phyloP scores from a whole-genome alignment of 768 basidiomycete species.

The Collybia sp. region DNA sequence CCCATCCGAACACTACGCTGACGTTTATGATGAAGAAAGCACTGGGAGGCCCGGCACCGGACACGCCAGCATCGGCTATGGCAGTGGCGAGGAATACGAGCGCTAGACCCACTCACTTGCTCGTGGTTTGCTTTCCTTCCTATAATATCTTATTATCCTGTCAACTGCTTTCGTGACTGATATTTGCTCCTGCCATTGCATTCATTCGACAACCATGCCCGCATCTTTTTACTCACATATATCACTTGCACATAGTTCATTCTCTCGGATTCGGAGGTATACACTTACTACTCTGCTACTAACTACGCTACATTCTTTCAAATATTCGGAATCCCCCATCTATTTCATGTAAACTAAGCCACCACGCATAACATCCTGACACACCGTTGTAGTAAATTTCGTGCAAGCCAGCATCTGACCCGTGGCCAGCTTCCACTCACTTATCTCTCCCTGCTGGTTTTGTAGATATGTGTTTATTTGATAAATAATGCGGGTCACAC shows the following conservation, averaged over 20 bases:
- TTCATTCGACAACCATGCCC: background rate
- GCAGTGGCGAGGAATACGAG: slow-evolving; percentile 26
- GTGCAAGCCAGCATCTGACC: too few species aligned
- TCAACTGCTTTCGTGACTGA: slow-evolving; percentile 1
- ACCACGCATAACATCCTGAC: too few species aligned
- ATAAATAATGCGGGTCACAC: too few species aligned
- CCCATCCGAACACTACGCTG: slow-evolving; percentile 22
- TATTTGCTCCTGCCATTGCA: background rate
- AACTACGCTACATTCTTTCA: too few species aligned
- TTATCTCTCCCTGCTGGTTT: too few species aligned
- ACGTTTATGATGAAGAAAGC: slow-evolving; percentile 34
- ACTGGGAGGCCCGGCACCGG: slow-evolving; percentile 36
- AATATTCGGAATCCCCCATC: too few species aligned
- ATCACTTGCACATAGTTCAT: background rate
- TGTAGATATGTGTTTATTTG: too few species aligned
- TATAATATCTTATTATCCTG: background rate
- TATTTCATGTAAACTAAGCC: too few species aligned
- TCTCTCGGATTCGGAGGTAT: too few species aligned
- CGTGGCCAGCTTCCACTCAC: too few species aligned
- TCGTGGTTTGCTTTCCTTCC: background rate
- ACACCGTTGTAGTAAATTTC: too few species aligned
- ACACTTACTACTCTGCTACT: too few species aligned
- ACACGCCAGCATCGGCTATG: slow-evolving; percentile 28
- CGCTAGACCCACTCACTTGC: slow-evolving; percentile 8
- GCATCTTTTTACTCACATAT: background rate